phyloP scores from a whole-genome alignment of 176 grass and related monocot genomes.

The Juncus effusus region DNA sequence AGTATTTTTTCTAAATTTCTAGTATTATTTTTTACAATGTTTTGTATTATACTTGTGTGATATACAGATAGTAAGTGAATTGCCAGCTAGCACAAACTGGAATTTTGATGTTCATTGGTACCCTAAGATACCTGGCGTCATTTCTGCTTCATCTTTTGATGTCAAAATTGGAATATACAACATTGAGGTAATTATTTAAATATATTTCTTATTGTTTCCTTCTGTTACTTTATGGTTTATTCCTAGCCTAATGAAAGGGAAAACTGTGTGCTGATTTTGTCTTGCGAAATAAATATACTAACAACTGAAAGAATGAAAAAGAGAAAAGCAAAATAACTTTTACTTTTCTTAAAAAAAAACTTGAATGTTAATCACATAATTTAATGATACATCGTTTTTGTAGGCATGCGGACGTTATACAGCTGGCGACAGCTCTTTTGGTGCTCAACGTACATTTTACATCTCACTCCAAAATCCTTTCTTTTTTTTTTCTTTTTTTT shows the following conservation, averaged over 20 bases:
- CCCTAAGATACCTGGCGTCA: conserved; percentile 81
- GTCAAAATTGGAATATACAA: conserved; percentile 91
- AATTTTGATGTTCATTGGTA: conserved; percentile 99
- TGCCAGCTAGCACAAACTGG: conserved; percentile 80
- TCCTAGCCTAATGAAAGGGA: background rate
- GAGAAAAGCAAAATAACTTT: background rate
- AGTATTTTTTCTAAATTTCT: background rate
- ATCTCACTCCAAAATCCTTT: conserved; percentile 14
- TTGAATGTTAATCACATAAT: conserved; percentile 8
- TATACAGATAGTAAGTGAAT: conserved; percentile 81
- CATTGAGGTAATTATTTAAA: conserved; percentile 51
- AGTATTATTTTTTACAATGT: conserved; percentile 10
- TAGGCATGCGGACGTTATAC: conserved; percentile 83
- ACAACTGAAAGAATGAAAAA: too few relatives aligned
- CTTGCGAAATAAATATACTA: too few relatives aligned
- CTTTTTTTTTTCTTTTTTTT: conserved; percentile 23
- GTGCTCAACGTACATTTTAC: conserved; percentile 54
- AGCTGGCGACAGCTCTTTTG: conserved; percentile 47
- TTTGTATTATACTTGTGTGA: conserved; percentile 18
- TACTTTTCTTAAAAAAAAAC: conserved; percentile 1
- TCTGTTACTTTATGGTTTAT: background rate
- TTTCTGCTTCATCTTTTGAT: conserved; percentile 94
- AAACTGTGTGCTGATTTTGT: too few relatives aligned
- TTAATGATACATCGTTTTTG: conserved; percentile 27
- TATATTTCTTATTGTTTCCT: background rate